phyloP scores from a whole-genome alignment of 306 rosid genomes.

The Crotalaria pallida region DNA sequence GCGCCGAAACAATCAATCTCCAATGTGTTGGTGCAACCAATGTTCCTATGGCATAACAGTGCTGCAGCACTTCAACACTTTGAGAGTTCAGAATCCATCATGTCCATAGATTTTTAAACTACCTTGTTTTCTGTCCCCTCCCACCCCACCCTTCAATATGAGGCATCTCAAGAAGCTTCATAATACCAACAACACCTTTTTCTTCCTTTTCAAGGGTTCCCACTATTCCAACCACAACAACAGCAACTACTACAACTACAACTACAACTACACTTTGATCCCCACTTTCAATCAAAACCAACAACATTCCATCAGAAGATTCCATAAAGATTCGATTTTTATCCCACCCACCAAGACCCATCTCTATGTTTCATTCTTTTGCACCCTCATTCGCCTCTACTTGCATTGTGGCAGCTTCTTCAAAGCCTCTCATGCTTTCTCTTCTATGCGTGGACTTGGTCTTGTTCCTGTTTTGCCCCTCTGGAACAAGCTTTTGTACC shows the following conservation, averaged over 20 bases:
- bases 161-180: too few relatives aligned
- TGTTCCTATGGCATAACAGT: too few relatives aligned
- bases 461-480: constrained; percentile 46
- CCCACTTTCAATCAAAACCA: constrained; percentile 1
- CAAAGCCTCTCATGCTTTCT: constrained; percentile 45
- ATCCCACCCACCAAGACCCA: constrained; percentile 37
- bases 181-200: too few relatives aligned
- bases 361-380: constrained; percentile 60
- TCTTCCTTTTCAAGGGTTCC: too few relatives aligned
- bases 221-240: neutral
- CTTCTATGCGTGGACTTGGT: constrained; percentile 45
- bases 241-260: neutral
- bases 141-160: too few relatives aligned
- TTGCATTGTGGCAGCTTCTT: constrained; percentile 46
- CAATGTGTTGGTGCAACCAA: too few relatives aligned
- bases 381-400: constrained; percentile 70
- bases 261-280: constrained; percentile 1
- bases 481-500: constrained; percentile 59
- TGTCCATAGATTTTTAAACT: too few relatives aligned
- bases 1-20: too few relatives aligned
- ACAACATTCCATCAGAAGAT: constrained; percentile 4
- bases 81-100: too few relatives aligned
- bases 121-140: too few relatives aligned
- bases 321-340: constrained; percentile 11
- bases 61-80: too few relatives aligned